Base-by-base conservation (phyloP, 2,329 filamentous ascomycete genomes). In the Clonostachys byssicola region DNA sequence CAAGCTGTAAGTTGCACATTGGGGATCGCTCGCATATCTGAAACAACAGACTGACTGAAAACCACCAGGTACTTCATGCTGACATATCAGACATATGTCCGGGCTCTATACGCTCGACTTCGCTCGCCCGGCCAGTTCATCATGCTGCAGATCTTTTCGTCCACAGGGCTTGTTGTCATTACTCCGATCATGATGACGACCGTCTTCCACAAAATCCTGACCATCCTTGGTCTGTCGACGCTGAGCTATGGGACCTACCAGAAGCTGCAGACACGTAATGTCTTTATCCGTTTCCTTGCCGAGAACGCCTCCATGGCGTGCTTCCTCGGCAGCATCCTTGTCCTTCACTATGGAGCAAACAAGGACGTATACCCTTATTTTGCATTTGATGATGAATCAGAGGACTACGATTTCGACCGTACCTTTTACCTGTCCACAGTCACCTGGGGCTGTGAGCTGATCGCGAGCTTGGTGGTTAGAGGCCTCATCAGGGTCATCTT, bases 1-100 rank as follows among this genome's bases (percentile, higher is more conserved):
- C 56, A 87, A 87, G 61, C 72, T 87, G 77, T 85, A 60, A 40
- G 48, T 13, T 23, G 1, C 23, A 30, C 23, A 30, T 10, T 33
- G 10, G 12, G 9, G 12, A 45, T 33, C 9, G 17, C 12, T 14
- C 6, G 5, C 7, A 10, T 5, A 39, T 18, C 1, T 18, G 17
- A n/a, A 39, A n/a, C 14, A n/a, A 39, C 5, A 40, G 34, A 18
- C 56, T 57, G 41, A 60, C 49, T 17, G 36, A n/a, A 17, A 18
- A 12, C 18, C 12, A 12, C 20, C 53, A 80, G 77, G 43, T 85
- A 85, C 62, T 86, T 85, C 60, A 81, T 81, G 71, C 66, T 86
- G 45, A 87, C 83, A 6, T 87, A 87, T 62, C 83, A 87, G 64
- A 86, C 83, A 5, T 87, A 86, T 63, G 83, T 87, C 12, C 81